Conservation (phyloP, 108 stramenopile genomes). For the Skeletonema marinoi region DNA sequence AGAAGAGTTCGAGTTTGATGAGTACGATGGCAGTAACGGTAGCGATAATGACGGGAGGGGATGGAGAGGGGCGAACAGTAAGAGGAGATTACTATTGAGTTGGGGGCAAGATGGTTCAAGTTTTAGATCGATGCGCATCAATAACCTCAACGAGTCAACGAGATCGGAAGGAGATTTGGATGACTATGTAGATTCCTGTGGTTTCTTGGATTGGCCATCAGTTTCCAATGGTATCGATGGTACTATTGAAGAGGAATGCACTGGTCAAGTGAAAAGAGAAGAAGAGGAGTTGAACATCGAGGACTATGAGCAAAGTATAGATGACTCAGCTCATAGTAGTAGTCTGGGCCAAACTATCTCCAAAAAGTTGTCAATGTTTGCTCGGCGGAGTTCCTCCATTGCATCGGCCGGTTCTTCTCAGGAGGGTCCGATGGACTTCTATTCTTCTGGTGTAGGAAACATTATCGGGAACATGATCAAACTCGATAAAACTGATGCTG, state of each 20-base stretch:
- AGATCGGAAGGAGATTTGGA: neutral
- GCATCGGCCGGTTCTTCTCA: too few species aligned
- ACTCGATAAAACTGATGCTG: too few species aligned
- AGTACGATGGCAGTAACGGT: too few species aligned
- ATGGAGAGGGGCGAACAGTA: neutral
- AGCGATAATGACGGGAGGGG: neutral
- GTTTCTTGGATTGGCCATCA: neutral
- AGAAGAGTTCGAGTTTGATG: neutral
- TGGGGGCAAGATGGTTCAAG: neutral
- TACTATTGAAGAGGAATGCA: too few species aligned
- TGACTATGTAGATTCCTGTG: neutral
- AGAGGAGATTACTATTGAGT: neutral
- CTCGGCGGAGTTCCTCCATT: too few species aligned
- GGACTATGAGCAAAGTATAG: neutral
- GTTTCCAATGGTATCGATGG: neutral
- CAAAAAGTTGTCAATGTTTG: too few species aligned
- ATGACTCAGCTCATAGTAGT: neutral
- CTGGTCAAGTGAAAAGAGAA: neutral
- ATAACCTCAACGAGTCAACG: neutral
- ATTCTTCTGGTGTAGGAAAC: too few species aligned
- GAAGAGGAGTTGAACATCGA: neutral
- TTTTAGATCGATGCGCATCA: too few species aligned
- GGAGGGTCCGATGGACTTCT: too few species aligned
- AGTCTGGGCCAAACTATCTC: too few species aligned
- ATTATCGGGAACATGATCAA: too few species aligned